Percentiles rank a stretch among this genome's conserved stretches.
These are phyloP conservation scores for Pittosporum tobira DNA, from an alignment of 129 eudicot genomes.

Conservation along the genomic window DNA sequence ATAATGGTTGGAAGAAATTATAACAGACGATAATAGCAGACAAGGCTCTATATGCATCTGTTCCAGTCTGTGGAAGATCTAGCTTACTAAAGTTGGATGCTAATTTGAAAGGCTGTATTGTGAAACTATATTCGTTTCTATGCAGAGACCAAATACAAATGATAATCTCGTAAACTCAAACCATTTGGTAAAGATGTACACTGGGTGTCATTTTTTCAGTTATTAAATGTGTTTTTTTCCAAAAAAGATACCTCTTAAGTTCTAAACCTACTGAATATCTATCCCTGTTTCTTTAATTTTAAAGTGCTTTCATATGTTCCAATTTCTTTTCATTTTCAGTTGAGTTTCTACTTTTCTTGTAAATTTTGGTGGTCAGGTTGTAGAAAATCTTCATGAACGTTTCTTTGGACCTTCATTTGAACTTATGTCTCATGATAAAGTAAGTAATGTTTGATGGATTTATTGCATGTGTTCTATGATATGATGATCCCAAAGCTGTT, in stretches of 20 bases:
- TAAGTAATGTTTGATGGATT: constrained; percentile 26
- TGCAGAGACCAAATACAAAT: neutral
- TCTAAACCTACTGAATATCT: neutral
- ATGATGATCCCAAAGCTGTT: neutral
- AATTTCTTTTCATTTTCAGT: neutral
- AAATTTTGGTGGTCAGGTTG: constrained; percentile 27
- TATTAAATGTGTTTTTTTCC: neutral
- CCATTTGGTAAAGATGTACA: neutral
- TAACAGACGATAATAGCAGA: neutral
- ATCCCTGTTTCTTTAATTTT: neutral
- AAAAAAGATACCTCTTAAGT: neutral
- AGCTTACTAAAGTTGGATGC: neutral
- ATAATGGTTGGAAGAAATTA: neutral
- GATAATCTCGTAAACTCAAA: neutral
- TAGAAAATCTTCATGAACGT: constrained; percentile 73
- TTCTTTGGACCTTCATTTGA: constrained; percentile 84
- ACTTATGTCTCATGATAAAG: constrained; percentile 83
- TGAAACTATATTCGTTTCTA: neutral
- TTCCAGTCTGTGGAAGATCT: neutral
- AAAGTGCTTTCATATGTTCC: neutral
- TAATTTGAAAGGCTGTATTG: too few species aligned
- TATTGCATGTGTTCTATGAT: neutral
- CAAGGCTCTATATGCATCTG: neutral
- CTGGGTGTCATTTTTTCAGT: neutral
- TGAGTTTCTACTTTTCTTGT: neutral